Evolutionary conservation across 2,329 filamentous ascomycete species (phyloP).

Genomic region (Verticillium tricorpus): DNA sequence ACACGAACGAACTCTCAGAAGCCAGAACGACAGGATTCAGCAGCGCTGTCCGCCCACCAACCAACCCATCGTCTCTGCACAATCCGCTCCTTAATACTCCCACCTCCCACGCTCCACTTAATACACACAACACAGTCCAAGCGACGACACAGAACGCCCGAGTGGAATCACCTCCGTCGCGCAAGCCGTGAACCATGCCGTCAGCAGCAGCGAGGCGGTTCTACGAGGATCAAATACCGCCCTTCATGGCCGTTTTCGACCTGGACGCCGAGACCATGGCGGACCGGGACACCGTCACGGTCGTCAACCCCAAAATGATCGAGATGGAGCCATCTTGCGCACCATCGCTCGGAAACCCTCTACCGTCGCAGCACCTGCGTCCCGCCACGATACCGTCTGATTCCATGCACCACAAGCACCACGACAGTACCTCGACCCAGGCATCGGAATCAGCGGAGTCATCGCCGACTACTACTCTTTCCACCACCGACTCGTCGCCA

Average conservation of each 20-base stretch:
- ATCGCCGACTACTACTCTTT: constrained; percentile 90
- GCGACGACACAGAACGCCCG: not conserved
- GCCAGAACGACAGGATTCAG: constrained; percentile 39
- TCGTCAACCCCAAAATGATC: constrained; percentile 50
- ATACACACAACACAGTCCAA: not conserved
- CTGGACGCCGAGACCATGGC: constrained; percentile 54
- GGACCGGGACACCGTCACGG: constrained; percentile 47
- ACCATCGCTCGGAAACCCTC: constrained; percentile 30
- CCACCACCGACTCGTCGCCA: constrained; percentile 86
- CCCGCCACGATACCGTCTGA: constrained; percentile 38
- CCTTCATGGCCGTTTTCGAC: constrained; percentile 73
- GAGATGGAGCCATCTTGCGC: constrained; percentile 35
- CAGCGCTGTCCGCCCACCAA: constrained; percentile 41
- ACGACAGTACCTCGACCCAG: constrained; percentile 74
- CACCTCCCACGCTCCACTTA: constrained; percentile 8
- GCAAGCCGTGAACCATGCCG: constrained; percentile 41
- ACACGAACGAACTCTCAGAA: constrained; percentile 3
- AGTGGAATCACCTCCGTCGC: not conserved
- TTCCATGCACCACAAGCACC: constrained; percentile 65
- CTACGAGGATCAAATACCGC: constrained; percentile 68
- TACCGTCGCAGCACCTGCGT: constrained; percentile 31
- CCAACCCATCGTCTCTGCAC: constrained; percentile 13
- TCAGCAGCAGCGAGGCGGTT: constrained; percentile 56
- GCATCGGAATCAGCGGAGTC: constrained; percentile 84
- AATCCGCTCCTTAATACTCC: constrained; percentile 14